phyloP scores from a whole-genome alignment of 1,284 basidiomycete species.

The Spongispora temasekensis region DNA sequence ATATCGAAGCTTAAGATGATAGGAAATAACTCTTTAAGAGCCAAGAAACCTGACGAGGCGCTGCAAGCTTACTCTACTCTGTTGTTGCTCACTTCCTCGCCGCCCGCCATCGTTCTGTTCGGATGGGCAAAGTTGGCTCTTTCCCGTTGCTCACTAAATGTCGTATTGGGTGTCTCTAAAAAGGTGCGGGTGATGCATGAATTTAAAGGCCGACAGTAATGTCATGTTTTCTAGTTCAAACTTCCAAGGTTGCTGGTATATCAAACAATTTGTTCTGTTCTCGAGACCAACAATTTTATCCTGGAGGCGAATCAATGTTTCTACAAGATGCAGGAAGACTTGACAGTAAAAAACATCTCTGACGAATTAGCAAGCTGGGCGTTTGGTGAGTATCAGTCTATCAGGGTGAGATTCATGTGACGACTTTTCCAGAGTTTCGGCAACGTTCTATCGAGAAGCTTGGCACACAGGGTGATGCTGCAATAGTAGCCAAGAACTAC shows the following conservation, averaged over 20 bases:
- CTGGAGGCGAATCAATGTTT: neutral
- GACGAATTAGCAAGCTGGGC: neutral
- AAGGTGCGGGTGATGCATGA: neutral
- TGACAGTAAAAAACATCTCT: neutral
- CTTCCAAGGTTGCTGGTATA: neutral
- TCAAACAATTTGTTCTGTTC: neutral
- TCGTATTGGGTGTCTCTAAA: neutral
- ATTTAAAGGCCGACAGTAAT: neutral
- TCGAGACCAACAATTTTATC: neutral
- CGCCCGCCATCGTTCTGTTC: neutral
- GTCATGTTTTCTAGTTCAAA: neutral
- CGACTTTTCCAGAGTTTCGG: neutral
- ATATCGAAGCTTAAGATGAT: neutral
- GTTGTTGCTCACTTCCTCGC: neutral
- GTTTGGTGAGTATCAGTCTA: neutral
- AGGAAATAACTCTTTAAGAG: neutral
- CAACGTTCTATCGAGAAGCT: neutral
- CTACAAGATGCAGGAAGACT: neutral
- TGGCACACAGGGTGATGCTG: neutral
- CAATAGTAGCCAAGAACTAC: neutral
- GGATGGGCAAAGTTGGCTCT: neutral
- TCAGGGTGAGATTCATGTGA: neutral
- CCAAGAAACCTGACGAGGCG: neutral
- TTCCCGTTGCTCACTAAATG: neutral
- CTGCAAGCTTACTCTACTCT: neutral